Percentiles rank a stretch among this genome's conserved stretches.
These are phyloP conservation scores for Sporobolomyces phaffii DNA, from an alignment of 768 basidiomycete genomes.

Conservation along the genomic window DNA sequence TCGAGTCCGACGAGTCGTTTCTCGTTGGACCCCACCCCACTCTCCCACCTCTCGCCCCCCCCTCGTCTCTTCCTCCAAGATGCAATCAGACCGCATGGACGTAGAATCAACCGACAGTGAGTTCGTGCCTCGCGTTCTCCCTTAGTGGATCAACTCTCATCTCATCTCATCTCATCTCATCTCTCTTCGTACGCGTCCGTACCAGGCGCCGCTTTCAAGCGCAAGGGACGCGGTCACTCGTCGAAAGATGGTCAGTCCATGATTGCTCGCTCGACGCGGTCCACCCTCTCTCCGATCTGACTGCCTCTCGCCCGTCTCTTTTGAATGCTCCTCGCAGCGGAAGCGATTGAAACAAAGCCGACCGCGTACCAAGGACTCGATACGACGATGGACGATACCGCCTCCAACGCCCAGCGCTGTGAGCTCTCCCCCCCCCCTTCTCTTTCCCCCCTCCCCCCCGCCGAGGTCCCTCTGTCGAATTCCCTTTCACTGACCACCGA, in stretches of 20 bases:
- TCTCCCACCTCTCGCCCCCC: neutral
- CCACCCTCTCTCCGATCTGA: neutral
- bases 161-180: neutral
- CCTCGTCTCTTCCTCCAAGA: no score
- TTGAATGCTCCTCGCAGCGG: neutral
- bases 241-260: conserved; percentile 19
- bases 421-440: neutral
- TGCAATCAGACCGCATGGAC: conserved; percentile 33
- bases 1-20: neutral
- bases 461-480: no score
- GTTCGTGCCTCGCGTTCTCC: neutral
- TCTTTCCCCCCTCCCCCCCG: neutral
- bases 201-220: conserved; percentile 18
- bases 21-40: neutral
- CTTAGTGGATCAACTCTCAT: neutral
- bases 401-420: conserved; percentile 20
- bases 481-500: no score
- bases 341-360: neutral
- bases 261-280: neutral
- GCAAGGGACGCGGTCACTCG: conserved; percentile 24
- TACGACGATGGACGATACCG: conserved; percentile 7
- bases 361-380: neutral
- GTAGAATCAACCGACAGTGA: conserved; percentile 4
- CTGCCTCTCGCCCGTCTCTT: neutral
- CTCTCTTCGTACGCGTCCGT: neutral